Percentiles rank a stretch among this genome's conserved stretches.
phyloP scores from a whole-genome alignment of 805 yeast genomes.

The Cyberlindnera bimundalis region DNA sequence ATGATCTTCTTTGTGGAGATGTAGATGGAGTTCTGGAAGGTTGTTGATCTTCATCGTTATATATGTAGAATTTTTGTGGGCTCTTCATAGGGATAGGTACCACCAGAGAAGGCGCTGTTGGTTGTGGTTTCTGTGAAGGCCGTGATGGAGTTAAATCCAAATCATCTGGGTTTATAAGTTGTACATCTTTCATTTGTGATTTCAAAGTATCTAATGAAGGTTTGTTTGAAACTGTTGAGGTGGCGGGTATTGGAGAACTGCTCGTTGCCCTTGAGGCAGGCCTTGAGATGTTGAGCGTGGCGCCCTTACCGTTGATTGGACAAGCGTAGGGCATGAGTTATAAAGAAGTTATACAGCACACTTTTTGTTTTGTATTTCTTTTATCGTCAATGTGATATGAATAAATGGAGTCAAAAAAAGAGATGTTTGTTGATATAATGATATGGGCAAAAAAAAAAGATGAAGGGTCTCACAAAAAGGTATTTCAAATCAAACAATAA shows the following conservation, averaged over 20 bases:
- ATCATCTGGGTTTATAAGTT: too few relatives aligned
- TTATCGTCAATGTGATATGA: too few relatives aligned
- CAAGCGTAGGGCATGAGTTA: slow-evolving; percentile 29
- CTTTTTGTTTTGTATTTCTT: too few relatives aligned
- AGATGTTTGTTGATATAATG: too few relatives aligned
- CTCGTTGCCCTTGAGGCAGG: slow-evolving; percentile 7
- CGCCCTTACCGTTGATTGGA: slow-evolving; percentile 24
- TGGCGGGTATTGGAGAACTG: neutral
- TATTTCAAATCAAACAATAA: too few relatives aligned
- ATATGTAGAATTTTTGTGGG: slow-evolving; percentile 17
- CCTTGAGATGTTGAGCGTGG: slow-evolving; percentile 11
- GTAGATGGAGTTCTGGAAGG: neutral
- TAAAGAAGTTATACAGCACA: too few relatives aligned
- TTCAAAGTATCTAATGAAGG: too few relatives aligned
- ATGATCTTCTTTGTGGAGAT: slow-evolving; percentile 6
- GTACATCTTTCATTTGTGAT: too few relatives aligned
- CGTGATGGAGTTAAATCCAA: neutral
- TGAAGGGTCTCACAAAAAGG: too few relatives aligned
- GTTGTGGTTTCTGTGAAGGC: slow-evolving; percentile 2
- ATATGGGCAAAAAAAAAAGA: too few relatives aligned
- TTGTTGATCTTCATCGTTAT: slow-evolving; percentile 22
- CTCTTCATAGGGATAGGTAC: slow-evolving; percentile 8
- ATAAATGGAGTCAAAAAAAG: too few relatives aligned
- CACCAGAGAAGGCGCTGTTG: slow-evolving; percentile 4
- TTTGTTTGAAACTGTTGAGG: neutral